A percentile compares a stretch with the other conserved stretches of the same genome.
Evolutionary conservation across 2,329 filamentous ascomycete species (phyloP).

Genomic region (Talaromyces verruculosus): DNA sequence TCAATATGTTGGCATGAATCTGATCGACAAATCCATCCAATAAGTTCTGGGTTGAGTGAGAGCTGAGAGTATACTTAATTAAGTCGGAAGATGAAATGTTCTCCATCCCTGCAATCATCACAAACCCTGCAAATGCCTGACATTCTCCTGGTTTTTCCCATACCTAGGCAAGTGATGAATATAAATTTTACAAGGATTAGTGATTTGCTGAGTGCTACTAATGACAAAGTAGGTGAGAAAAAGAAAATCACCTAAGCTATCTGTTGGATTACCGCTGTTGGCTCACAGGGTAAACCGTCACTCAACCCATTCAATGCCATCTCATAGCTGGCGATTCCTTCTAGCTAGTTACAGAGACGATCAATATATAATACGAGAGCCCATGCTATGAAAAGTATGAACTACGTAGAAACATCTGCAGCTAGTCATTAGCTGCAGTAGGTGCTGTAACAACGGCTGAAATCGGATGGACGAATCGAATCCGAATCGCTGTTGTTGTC

Average conservation of each 20-base stretch:
- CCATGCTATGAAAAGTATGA: background rate
- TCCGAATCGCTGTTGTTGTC: background rate
- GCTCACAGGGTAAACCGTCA: too few relatives aligned
- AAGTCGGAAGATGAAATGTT: background rate
- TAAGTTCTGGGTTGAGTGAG: background rate
- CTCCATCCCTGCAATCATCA: background rate
- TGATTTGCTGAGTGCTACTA: background rate
- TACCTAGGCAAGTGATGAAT: background rate
- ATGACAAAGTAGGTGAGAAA: background rate
- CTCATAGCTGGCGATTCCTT: background rate
- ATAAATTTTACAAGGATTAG: background rate
- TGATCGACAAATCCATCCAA: background rate
- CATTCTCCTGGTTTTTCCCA: background rate
- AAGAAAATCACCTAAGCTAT: background rate
- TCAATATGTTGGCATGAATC: background rate
- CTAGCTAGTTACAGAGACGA: background rate
- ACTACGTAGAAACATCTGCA: background rate
- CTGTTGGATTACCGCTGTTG: too few relatives aligned
- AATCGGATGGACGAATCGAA: background rate
- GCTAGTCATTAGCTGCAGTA: background rate
- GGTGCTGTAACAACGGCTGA: background rate
- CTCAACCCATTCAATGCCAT: background rate
- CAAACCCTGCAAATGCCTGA: background rate
- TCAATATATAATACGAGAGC: background rate
- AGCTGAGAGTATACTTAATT: background rate